Conservation (phyloP, 345 rosid species). For the Dimocarpus longan region DNA sequence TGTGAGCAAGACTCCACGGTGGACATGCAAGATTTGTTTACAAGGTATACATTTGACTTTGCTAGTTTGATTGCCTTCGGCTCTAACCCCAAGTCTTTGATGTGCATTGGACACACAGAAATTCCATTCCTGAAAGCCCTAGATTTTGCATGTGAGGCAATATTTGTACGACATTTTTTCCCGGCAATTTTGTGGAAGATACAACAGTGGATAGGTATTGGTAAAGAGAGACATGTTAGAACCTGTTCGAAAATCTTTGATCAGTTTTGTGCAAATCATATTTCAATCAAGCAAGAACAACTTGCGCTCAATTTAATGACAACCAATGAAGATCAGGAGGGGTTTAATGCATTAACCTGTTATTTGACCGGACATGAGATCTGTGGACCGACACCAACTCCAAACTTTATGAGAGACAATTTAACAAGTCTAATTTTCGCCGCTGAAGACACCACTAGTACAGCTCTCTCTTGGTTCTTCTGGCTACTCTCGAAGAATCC, state of each 20-base stretch:
- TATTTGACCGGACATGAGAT: constrained; percentile 1
- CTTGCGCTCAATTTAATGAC: not conserved
- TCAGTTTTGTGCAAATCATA: not conserved
- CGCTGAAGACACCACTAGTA: constrained; percentile 22
- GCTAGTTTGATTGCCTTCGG: constrained; percentile 7
- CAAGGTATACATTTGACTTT: constrained; percentile 27
- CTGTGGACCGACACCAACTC: not conserved
- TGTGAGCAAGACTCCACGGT: not conserved
- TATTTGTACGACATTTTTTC: not conserved
- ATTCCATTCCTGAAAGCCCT: not conserved
- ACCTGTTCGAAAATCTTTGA: constrained; percentile 8
- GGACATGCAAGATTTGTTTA: constrained; percentile 25
- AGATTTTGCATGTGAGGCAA: not conserved
- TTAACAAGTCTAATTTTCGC: constrained; percentile 16
- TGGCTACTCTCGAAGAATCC: constrained; percentile 15
- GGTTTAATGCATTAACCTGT: not conserved
- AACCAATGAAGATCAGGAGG: not conserved
- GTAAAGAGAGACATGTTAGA: constrained; percentile 21
- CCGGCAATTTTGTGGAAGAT: not conserved
- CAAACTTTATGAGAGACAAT: constrained; percentile 18
- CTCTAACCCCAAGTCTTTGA: not conserved
- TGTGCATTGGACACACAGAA: not conserved
- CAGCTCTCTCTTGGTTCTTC: constrained; percentile 25
- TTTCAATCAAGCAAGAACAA: not conserved
- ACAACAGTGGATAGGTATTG: constrained; percentile 23